Conservation (phyloP, 306 rosid species). For the Vicia villosa region DNA sequence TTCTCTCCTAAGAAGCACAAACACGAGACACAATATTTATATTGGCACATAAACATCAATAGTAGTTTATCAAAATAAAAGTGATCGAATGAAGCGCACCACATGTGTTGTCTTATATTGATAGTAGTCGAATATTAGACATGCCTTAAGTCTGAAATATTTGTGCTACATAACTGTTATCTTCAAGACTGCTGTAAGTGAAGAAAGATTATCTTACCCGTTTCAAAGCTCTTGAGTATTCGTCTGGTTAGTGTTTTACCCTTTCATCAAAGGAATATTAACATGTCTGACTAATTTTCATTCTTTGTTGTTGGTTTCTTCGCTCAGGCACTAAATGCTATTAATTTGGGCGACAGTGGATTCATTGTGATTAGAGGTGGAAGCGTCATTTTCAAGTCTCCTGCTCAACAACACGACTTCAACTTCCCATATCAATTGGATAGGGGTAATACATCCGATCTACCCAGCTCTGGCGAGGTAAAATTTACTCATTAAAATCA, state of each 20-base stretch:
- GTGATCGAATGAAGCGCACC: background rate
- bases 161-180: background rate
- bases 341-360: conserved; percentile 95
- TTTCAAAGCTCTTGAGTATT: conserved; percentile 6
- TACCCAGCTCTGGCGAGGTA: conserved; percentile 93
- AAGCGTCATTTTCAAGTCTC: conserved; percentile 74
- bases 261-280: conserved; percentile 13
- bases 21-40: background rate
- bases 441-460: conserved; percentile 76
- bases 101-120: background rate
- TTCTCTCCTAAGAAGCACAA: background rate
- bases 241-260: conserved; percentile 14
- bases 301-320: conserved; percentile 31
- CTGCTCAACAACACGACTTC: conserved; percentile 83
- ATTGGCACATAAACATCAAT: background rate
- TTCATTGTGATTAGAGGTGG: conserved; percentile 89
- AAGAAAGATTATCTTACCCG: background rate
- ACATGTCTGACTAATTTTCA: conserved; percentile 4
- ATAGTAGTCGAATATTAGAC: background rate
- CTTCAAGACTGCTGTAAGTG: background rate
- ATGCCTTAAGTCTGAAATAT: background rate
- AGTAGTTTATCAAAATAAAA: no score
- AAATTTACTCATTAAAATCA: conserved; percentile 25
- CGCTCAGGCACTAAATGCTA: conserved; percentile 78
- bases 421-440: conserved; percentile 89